Evolutionary conservation across 768 basidiomycete genomes (phyloP).

Genomic region (Mycena epipterygia): DNA sequence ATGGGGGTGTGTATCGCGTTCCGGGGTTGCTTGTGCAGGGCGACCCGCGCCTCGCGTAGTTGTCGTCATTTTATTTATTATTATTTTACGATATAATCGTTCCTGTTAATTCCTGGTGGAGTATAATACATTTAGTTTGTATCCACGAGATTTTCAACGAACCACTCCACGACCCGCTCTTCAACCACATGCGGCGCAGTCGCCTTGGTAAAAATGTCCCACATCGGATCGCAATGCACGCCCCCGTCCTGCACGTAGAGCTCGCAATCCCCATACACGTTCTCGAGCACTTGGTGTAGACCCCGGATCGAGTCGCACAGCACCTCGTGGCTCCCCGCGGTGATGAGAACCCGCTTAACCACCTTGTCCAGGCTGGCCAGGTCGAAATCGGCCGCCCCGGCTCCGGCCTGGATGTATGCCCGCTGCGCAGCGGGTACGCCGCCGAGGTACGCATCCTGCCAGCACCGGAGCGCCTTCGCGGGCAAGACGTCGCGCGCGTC

Average conservation of each 20-base stretch:
- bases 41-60: background rate
- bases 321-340: conserved; percentile 10
- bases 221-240: too few species aligned
- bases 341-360: background rate
- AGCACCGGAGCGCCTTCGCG: background rate
- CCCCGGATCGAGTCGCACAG: background rate
- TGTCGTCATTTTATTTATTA: too few species aligned
- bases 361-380: conserved; percentile 14
- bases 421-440: conserved; percentile 3
- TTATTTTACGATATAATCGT: too few species aligned
- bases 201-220: too few species aligned
- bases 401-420: background rate
- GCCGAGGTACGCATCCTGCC: conserved; percentile 10
- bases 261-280: background rate
- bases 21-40: conserved; percentile 11
- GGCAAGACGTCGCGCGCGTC: conserved; percentile 13
- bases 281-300: background rate
- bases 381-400: background rate
- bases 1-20: conserved; percentile 16
- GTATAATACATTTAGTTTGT: too few species aligned
- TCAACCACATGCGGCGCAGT: too few species aligned
- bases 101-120: too few species aligned
- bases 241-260: conserved; percentile 3
- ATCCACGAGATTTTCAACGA: too few species aligned
- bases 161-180: too few species aligned